Conservation (phyloP, 371 early-diverging fungal species). For the Mortierella sp. region DNA sequence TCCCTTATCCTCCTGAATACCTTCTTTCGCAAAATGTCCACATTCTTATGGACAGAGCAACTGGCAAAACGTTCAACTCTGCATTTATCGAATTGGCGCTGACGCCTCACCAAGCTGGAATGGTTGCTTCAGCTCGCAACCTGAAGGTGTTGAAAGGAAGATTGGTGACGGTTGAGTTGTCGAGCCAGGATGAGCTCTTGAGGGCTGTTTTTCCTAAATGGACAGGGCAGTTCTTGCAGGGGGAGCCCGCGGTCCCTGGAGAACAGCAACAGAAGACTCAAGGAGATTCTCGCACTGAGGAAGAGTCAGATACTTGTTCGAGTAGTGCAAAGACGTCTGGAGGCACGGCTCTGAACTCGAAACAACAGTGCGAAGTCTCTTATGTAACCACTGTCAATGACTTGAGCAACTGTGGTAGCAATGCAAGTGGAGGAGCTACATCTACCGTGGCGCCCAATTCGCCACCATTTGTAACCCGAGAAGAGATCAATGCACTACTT, state of each 20-base stretch:
- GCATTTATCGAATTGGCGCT: slow-evolving; percentile 64
- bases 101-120: slow-evolving; percentile 52
- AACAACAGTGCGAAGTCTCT: neutral
- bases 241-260: slow-evolving; percentile 59
- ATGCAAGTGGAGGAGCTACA: neutral
- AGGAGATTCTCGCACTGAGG: neutral
- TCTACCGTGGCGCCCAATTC: slow-evolving; percentile 24
- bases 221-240: slow-evolving; percentile 67
- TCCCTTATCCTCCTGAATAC: slow-evolving; percentile 43
- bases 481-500: slow-evolving; percentile 79
- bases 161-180: slow-evolving; percentile 68
- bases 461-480: slow-evolving; percentile 77
- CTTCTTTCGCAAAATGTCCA: slow-evolving; percentile 57
- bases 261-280: neutral
- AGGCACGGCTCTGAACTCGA: neutral
- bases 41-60: slow-evolving; percentile 61
- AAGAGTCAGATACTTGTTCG: neutral
- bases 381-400: neutral
- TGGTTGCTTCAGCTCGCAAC: slow-evolving; percentile 66
- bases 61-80: slow-evolving; percentile 64
- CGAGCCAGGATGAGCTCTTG: slow-evolving; percentile 76
- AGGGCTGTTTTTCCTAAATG: slow-evolving; percentile 77
- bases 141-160: slow-evolving; percentile 76
- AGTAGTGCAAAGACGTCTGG: neutral
- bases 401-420: neutral